A percentile compares a stretch with the other conserved stretches of the same genome.
These are phyloP conservation scores for Suillus subalutaceus DNA, from an alignment of 768 basidiomycete species.

Conservation along the genomic window DNA sequence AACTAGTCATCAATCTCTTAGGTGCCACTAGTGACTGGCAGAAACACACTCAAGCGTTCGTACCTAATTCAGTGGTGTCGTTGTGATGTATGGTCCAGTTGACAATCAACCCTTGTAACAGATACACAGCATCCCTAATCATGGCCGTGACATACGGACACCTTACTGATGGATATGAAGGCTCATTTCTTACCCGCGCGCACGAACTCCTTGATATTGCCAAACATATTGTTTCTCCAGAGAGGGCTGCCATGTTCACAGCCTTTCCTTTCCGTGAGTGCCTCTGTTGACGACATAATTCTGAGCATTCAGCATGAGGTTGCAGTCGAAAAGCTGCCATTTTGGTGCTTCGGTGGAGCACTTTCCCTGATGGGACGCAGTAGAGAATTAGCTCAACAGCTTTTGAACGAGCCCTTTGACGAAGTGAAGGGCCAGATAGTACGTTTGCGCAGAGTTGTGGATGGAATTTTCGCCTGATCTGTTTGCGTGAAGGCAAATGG, in stretches of 20 bases:
- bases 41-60: constrained; percentile 18
- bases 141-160: constrained; percentile 4
- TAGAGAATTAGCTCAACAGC: no score
- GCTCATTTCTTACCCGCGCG: background rate
- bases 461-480: no score
- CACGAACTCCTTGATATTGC: background rate
- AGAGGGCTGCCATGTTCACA: background rate
- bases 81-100: background rate
- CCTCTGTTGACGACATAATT: no score
- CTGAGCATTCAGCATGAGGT: no score
- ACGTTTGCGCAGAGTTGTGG: no score
- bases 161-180: background rate
- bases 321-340: no score
- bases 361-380: no score
- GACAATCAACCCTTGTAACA: background rate
- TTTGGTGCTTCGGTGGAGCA: no score
- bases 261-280: no score
- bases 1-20: constrained; percentile 8
- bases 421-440: no score
- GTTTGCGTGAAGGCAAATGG: no score
- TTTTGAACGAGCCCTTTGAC: no score
- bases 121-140: constrained; percentile 6
- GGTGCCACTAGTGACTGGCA: constrained; percentile 6
- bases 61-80: background rate
- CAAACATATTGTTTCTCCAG: background rate